Base-by-base conservation (phyloP, 306 rosid species). In the Ceratonia siliqua region DNA sequence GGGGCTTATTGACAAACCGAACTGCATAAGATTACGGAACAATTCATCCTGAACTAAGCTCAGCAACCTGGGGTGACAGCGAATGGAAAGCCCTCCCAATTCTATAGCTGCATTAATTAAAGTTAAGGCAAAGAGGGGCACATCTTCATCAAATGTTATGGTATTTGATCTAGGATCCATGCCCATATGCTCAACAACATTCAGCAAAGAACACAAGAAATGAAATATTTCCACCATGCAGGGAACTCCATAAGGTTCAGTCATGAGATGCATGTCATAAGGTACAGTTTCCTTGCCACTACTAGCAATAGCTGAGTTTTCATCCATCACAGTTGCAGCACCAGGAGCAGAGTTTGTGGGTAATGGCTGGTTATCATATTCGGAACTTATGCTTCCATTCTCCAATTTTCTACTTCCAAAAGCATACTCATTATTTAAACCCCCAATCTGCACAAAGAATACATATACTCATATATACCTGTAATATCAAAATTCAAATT, bases 221-320 rank as follows among this genome's bases (percentile, higher is more conserved):
- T 89, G 89, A 81, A 95, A 92, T 80, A 90, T 90, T 83, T 95
- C 98, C 85, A 95, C 93, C 99, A 95, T 95, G 90, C 99, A 92
- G 53, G 99, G 93, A 63, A 90, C 98, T 65, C 99, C 99, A 54
- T 86, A 94, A 12, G 98, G 99, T 79, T 87, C 98, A 58, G 89
- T 88, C 96, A 89, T 90, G 24, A 85, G 89, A 82, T 88, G 97
- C 71, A 79, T 54, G 69, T 90, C 96, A 81, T 84, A 87, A n/a
- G 88, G 82, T 64, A 71, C 90, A 50, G 88, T 48, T 24, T 89
- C 94, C 87, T 86, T 90, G 73, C 83, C 89, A 14, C 75, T 76
- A 70, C 84, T 71, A 65, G 83, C 78, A 79, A 84, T 79, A 1
- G 85, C 69, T 30, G 77, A 59, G 83, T 81, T 89, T 77, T 90